Base-by-base conservation (phyloP, 495 filamentous ascomycete species). In the Tirmania nivea region DNA sequence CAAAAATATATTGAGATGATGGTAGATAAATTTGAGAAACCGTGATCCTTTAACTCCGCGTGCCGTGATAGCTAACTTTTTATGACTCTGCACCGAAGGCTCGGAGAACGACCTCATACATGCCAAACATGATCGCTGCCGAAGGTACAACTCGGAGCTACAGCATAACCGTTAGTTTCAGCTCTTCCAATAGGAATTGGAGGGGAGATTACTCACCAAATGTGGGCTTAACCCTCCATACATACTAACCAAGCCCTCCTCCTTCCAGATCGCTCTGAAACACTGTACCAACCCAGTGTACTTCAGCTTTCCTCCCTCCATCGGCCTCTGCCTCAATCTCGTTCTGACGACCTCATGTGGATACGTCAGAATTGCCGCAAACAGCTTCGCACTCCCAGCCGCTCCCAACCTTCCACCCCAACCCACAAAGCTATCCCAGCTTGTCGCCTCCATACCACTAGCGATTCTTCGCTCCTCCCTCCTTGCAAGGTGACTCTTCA, bases 171-270 rank as follows among this genome's bases (percentile, higher is more conserved):
- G 7, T 31, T 31, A 31, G 25, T 7, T 31, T 3, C 25, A 31
- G 25, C 25, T 31, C 25, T 7, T 47, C 58, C 21, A 53, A 52
- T n/a, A 34, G 4, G 16, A 35, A 53, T 14, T 35, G 39, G 2
- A 20, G 10, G 21, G 19, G 25, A n/a, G 10, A 8, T 34, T 37
- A 55, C 59, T 54, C 50, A 65, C 62, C 60, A 94, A 78, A 64
- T 94, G 86, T 21, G 86, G 84, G 34, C 83, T 86, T 61, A 94
- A 67, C 12, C 86, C 87, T 53, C 86, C 86, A 61, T 94, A 94
- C 52, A 94, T 67, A 8, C 77, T 81, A 1, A 75, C 72, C 68
- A 90, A 73, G 34, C 86, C 84, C 69, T 94, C 86, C 64, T 93
- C 83, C 60, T 83, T 84, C 65, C 76, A 84, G 54, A 93, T 78